phyloP scores from a whole-genome alignment of 1,139 yeast species.

The Debaryomyces nepalensis region DNA sequence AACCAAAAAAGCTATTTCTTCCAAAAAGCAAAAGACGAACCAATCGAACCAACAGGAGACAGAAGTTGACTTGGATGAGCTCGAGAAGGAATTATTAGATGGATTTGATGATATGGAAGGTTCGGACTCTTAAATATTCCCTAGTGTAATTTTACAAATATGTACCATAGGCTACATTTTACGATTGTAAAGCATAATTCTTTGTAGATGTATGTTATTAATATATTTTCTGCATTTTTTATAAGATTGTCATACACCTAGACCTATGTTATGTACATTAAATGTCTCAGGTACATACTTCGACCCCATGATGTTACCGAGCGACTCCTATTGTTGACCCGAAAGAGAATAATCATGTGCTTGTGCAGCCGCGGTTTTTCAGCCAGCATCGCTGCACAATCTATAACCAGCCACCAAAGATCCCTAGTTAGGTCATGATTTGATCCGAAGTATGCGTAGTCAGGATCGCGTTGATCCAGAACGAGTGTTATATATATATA shows the following conservation, averaged over 20 bases:
- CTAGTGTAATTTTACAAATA: constrained; percentile 1
- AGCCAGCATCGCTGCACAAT: constrained; percentile 1
- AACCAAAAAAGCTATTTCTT: constrained; percentile 12
- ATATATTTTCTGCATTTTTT: not conserved
- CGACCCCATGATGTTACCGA: too few relatives aligned
- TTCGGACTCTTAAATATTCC: constrained; percentile 5
- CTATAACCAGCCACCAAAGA: constrained; percentile 3
- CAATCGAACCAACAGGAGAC: constrained; percentile 14
- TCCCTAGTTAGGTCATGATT: not conserved
- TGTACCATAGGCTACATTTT: constrained; percentile 4
- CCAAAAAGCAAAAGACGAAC: constrained; percentile 18
- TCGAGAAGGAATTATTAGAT: constrained; percentile 51
- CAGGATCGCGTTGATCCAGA: too few relatives aligned
- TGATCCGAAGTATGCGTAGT: not conserved
- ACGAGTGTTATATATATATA: too few relatives aligned
- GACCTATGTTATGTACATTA: too few relatives aligned
- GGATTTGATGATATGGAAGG: constrained; percentile 51
- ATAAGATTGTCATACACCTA: too few relatives aligned
- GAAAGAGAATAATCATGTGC: too few relatives aligned
- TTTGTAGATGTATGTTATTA: not conserved
- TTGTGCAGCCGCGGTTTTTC: too few relatives aligned
- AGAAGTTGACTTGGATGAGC: constrained; percentile 41
- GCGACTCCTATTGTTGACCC: too few relatives aligned
- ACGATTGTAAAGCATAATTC: too few relatives aligned
- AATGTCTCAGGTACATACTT: too few relatives aligned